Percentiles rank a stretch among this genome's conserved stretches.
phyloP scores from a whole-genome alignment of 192 early-diverging fungal species.

The Pilaira anomala region DNA sequence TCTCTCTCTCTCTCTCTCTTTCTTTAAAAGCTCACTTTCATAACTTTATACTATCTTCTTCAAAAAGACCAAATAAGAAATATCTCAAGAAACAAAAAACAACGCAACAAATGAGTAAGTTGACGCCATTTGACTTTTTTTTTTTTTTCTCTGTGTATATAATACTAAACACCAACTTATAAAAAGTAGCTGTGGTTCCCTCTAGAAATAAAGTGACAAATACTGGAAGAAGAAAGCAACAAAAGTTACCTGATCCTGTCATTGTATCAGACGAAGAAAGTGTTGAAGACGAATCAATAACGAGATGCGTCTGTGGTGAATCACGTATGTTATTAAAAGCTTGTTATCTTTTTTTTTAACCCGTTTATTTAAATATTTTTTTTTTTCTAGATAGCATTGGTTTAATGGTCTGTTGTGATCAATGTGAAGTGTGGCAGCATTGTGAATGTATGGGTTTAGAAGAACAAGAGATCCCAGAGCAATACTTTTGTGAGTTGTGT shows the following conservation, averaged over 20 bases:
- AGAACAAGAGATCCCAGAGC: slow-evolving; percentile 76
- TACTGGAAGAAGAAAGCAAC: background rate
- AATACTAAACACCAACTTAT: background rate
- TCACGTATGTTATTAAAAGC: slow-evolving; percentile 41
- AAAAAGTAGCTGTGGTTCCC: background rate
- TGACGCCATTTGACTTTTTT: background rate
- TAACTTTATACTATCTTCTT: background rate
- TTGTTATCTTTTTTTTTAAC: background rate
- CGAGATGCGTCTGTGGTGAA: slow-evolving; percentile 53
- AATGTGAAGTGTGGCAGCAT: slow-evolving; percentile 93
- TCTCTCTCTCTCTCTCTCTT: background rate
- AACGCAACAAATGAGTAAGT: slow-evolving; percentile 12
- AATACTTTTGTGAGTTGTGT: slow-evolving; percentile 93
- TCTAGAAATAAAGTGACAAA: background rate
- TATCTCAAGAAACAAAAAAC: no score
- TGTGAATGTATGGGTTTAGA: slow-evolving; percentile 84
- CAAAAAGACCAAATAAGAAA: no score
- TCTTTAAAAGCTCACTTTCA: background rate
- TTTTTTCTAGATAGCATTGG: slow-evolving; percentile 49
- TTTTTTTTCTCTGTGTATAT: background rate
- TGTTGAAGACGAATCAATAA: slow-evolving; percentile 44
- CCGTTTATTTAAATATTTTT: background rate
- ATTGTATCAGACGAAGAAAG: slow-evolving; percentile 43
- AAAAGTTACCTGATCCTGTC: slow-evolving; percentile 1
- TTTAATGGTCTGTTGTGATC: slow-evolving; percentile 92